Evolutionary conservation across 345 rosid genomes (phyloP), one percentile per base, ranked within the genome.

Genomic region (Sapria himalayana): DNA sequence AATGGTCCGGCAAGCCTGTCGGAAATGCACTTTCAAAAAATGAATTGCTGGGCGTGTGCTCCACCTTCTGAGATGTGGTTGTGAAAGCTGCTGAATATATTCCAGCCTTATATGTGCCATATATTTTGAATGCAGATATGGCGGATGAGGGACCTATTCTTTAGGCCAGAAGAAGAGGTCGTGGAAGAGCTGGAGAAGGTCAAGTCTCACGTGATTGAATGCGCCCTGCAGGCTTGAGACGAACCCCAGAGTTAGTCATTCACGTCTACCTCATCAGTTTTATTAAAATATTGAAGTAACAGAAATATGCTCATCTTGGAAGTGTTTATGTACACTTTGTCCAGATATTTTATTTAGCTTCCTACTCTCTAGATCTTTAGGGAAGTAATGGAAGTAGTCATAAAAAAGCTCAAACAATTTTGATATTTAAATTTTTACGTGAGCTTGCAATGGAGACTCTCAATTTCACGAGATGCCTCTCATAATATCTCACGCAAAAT

Each of bases 161-260:
- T 81, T 56, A 55, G 89, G 57, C 85, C 85, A 12, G 92, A 78
- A 41, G 95, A 89, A 19, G 99, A 89, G 64, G 95, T 89, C 6
- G 39, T 89, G 59, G 65, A 70, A 10, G 94, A 86, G 78, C 71
- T 86, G 13, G 80, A 76, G 59, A 76, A 76, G 50, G 81, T 81
- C 71, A 81, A 72, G 69, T 52, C 82, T 0, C 92, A 76, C 25
- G 78, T 81, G 22, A 22, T 81, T 42, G 55, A 64, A 25, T 77
- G 92, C 43, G 48, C 70, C 5, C 58, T 84, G 3, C 76, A 82
- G 73, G 46, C 77, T 11, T 76, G 72, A 70, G 49, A 19, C 5
- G 31, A 17, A 25, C 15, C 0, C 1, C 19, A 7, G 27, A 23
- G n/a, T n/a, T n/a, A n/a, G n/a, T n/a, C n/a, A n/a, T n/a, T n/a